A percentile compares a stretch with the other conserved stretches of the same genome.
Conservation (phyloP, 768 basidiomycete genomes). For the Gloeopeniophorella convolvens region DNA sequence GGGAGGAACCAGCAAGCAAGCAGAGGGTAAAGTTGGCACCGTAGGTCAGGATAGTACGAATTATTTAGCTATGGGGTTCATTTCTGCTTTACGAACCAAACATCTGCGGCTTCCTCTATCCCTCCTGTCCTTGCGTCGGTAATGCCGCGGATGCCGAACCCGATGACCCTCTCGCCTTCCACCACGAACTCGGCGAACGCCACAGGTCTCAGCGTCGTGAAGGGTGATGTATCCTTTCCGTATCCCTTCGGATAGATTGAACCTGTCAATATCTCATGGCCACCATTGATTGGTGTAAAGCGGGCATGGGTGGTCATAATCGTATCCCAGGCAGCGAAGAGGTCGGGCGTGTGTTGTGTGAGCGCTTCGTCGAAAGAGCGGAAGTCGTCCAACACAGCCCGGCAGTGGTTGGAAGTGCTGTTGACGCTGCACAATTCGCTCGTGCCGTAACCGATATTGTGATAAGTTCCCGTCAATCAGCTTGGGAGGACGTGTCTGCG, state of each 20-base stretch:
- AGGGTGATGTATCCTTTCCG: background rate
- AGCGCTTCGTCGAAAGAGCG: background rate
- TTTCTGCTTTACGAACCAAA: conserved; percentile 2
- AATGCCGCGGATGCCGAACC: background rate
- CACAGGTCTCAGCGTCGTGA: background rate
- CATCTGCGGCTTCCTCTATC: background rate
- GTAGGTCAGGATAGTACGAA: no score
- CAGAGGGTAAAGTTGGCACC: no score
- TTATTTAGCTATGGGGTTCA: no score
- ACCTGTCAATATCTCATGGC: background rate
- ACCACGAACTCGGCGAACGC: background rate
- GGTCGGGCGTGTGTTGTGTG: background rate
- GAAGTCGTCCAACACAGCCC: background rate
- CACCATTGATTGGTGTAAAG: background rate
- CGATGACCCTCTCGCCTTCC: background rate
- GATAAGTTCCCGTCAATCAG: background rate
- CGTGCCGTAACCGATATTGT: background rate
- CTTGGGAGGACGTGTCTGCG: no score
- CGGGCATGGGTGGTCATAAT: background rate
- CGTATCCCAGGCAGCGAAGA: background rate
- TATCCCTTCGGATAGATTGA: background rate
- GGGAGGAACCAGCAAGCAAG: no score
- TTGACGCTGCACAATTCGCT: background rate
- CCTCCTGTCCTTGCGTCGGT: background rate
- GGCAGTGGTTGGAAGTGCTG: background rate